Percentiles rank a stretch among this genome's conserved stretches.
Evolutionary conservation across 257 asterid genomes (phyloP).

Genomic region (Solanum commersonii): DNA sequence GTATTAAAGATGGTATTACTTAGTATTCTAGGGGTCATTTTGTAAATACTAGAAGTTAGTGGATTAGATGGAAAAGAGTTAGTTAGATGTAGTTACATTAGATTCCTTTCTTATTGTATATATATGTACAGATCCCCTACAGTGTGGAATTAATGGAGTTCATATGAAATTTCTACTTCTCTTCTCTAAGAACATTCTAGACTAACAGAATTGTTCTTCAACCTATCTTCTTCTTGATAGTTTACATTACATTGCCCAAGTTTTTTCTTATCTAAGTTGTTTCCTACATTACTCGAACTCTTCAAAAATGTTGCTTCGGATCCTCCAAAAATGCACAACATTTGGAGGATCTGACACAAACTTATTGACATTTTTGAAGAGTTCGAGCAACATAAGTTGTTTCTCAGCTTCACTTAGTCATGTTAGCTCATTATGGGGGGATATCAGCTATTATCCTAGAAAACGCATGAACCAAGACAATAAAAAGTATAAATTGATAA

Average conservation of each 20-base stretch:
- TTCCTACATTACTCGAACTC: not conserved
- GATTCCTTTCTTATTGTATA: too few relatives aligned
- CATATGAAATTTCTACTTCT: too few relatives aligned
- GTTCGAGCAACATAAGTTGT: not conserved
- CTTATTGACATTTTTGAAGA: not conserved
- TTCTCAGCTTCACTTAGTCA: not conserved
- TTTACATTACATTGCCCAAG: not conserved
- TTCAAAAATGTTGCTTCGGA: not conserved
- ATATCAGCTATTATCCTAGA: not conserved
- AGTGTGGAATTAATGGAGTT: too few relatives aligned
- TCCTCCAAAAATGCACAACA: not conserved
- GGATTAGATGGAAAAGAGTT: too few relatives aligned
- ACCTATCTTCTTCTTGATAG: too few relatives aligned
- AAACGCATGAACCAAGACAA: not conserved
- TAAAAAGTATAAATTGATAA: not conserved
- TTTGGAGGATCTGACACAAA: not conserved
- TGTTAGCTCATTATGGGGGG: not conserved
- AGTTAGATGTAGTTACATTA: too few relatives aligned
- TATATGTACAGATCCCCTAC: too few relatives aligned
- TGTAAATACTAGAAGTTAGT: too few relatives aligned
- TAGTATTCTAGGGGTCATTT: too few relatives aligned
- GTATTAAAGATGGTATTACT: too few relatives aligned
- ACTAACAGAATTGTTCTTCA: too few relatives aligned
- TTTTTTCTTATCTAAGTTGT: not conserved
- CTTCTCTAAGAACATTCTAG: too few relatives aligned